Evolutionary conservation across 768 basidiomycete genomes (phyloP).

Genomic region (Tremella mesenterica): DNA sequence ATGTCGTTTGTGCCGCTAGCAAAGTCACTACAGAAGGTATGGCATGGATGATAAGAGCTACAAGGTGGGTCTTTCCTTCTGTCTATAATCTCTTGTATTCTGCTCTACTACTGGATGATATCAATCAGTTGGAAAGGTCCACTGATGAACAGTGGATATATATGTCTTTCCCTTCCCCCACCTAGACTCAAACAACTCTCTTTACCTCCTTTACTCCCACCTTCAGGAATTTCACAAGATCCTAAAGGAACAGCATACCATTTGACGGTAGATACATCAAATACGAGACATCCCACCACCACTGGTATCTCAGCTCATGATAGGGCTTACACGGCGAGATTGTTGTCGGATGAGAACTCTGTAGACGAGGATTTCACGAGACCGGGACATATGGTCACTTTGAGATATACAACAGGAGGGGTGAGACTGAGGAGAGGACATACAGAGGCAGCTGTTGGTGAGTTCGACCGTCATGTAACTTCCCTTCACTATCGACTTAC

Average conservation of each 20-base stretch:
- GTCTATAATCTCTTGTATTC: neutral
- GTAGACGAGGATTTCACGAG: conserved; percentile 67
- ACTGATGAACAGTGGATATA: conserved; percentile 66
- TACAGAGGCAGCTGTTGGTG: conserved; percentile 73
- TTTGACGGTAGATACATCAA: conserved; percentile 81
- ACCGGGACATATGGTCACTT: conserved; percentile 90
- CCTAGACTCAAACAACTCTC: conserved; percentile 66
- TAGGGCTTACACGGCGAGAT: conserved; percentile 74
- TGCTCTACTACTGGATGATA: neutral
- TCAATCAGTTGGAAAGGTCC: neutral
- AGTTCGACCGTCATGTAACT: conserved; percentile 15
- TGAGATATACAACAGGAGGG: conserved; percentile 77
- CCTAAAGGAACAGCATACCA: conserved; percentile 90
- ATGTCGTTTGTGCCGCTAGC: conserved; percentile 78
- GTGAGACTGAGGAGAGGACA: conserved; percentile 82
- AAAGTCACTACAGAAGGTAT: conserved; percentile 88
- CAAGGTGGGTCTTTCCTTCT: conserved; percentile 56
- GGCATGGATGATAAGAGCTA: conserved; percentile 98
- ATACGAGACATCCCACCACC: conserved; percentile 53
- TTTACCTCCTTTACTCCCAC: conserved; percentile 53
- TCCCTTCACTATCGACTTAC: neutral
- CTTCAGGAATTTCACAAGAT: conserved; percentile 53
- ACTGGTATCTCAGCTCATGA: conserved; percentile 98
- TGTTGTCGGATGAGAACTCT: conserved; percentile 56
- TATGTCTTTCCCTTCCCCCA: conserved; percentile 75